Evolutionary conservation across 345 rosid genomes (phyloP), one percentile per base, ranked within the genome.

Genomic region (Gossypium thurberi): DNA sequence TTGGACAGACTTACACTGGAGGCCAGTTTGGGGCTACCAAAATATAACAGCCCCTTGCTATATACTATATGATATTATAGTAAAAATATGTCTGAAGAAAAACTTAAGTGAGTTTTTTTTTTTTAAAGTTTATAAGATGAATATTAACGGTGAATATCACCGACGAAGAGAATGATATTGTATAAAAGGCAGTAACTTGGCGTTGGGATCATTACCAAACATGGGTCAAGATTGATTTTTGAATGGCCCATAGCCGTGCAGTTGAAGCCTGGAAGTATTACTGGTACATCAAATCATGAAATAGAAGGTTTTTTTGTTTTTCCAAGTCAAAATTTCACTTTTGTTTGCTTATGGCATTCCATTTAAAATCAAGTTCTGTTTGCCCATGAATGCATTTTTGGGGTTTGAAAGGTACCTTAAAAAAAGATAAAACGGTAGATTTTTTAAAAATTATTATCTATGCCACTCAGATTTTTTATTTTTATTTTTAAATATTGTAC

Each of bases 1-100:
- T 90, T 43, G 96, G 96, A 21, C 92, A 87, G 82, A 90, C 96
- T n/a, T 90, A 87, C 66, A 42, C 84, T 1, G 96, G 96, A 46
- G 51, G 84, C 26, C 96, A 90, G 74, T 87, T 88, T 75, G 79
- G 86, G 72, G 82, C 79, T 8, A 68, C 18, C 20, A 65, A 53
- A 58, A 23, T 11, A 56, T 53, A 65, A 72, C 70, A 46, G 62
- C 55, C n/a, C 60, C 3, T 20, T 50, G 64, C 57, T 52, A 25
- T 14, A 8, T 57, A 21, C 2, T 61, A 17, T 60, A 15, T 50
- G 21, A 17, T 59, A 25, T 20, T 56, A 56, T 8, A 9, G 20
- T 61, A 15, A 28, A 60, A 60, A 25, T 51, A 51, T 53, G 28
- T 10, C 23, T 64, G 44, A 53, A 42, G 40, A 53, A 53, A 8